A percentile compares a stretch with the other conserved stretches of the same genome.
These are phyloP conservation scores for Entomophthora muscae DNA, from an alignment of 371 early-diverging fungal genomes.

Conservation along the genomic window DNA sequence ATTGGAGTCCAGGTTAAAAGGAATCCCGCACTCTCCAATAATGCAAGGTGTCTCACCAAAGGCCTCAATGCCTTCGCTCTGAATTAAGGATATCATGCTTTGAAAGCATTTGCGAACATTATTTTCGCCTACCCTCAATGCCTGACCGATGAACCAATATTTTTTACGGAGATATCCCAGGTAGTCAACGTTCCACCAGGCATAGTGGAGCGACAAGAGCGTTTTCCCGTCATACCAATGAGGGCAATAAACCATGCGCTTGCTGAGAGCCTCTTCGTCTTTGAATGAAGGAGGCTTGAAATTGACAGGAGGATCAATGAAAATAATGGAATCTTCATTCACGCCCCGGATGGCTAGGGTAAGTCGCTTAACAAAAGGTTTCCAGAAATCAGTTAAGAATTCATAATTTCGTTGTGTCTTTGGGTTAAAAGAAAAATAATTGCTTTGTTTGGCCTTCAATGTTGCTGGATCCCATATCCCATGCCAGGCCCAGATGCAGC, in stretches of 20 bases:
- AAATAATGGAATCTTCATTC: constrained; percentile 30
- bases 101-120: constrained; percentile 38
- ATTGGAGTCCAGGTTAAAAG: constrained; percentile 39
- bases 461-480: constrained; percentile 39
- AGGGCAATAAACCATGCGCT: constrained; percentile 39
- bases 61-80: constrained; percentile 25
- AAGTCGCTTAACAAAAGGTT: constrained; percentile 28
- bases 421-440: constrained; percentile 38
- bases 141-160: constrained; percentile 29
- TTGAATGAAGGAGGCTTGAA: constrained; percentile 28
- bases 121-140: constrained; percentile 34
- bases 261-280: constrained; percentile 17
- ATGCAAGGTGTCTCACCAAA: constrained; percentile 31
- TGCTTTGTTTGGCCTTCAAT: constrained; percentile 16
- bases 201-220: constrained; percentile 43
- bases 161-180: constrained; percentile 43
- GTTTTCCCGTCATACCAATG: constrained; percentile 65
- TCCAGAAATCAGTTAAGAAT: constrained; percentile 28
- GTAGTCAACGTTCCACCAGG: constrained; percentile 40
- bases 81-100: constrained; percentile 30
- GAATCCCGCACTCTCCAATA: constrained; percentile 57
- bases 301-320: constrained; percentile 45
- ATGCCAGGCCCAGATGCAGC: constrained; percentile 50
- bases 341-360: constrained; percentile 21
- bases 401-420: constrained; percentile 19